Evolutionary conservation across 192 early-diverging fungal species (phyloP).

Genomic region (Coemansia sp.): DNA sequence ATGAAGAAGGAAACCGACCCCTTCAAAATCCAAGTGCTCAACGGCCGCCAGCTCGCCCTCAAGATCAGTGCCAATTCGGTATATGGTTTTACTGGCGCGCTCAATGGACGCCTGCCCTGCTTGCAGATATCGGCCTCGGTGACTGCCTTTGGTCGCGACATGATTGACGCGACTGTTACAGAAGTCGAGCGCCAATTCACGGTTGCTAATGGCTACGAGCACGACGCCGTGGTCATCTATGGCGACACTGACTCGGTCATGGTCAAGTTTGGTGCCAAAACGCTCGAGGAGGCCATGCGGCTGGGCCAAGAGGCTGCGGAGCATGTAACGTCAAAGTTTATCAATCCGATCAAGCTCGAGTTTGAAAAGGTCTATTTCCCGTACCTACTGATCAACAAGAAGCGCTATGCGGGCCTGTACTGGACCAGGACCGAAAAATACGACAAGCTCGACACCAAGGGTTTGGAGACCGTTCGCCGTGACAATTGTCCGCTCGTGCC

Average conservation of each 20-base stretch:
- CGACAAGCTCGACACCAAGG: constrained; percentile 97
- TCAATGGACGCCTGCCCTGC: constrained; percentile 88
- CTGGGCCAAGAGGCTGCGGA: constrained; percentile 85
- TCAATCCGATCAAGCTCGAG: constrained; percentile 95
- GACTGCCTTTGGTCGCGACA: constrained; percentile 92
- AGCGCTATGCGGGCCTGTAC: constrained; percentile 96
- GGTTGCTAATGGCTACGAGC: constrained; percentile 82
- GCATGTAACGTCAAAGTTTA: constrained; percentile 82
- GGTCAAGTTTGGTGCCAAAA: constrained; percentile 92
- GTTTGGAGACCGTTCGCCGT: constrained; percentile 97
- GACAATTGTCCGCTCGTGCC: constrained; percentile 94
- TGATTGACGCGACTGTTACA: constrained; percentile 90
- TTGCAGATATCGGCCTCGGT: constrained; percentile 92
- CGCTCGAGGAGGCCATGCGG: constrained; percentile 83
- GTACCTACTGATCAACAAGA: constrained; percentile 97
- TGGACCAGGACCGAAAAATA: constrained; percentile 94
- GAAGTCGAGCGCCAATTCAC: constrained; percentile 84
- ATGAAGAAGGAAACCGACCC: constrained; percentile 97
- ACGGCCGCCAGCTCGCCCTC: constrained; percentile 94
- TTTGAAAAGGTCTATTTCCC: constrained; percentile 99
- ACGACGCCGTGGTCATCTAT: constrained; percentile 92
- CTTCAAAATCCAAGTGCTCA: constrained; percentile 90
- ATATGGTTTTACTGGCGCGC: constrained; percentile 96
- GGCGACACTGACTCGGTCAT: constrained; percentile 99
- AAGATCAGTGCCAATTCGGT: constrained; percentile 98